phyloP scores from a whole-genome alignment of 257 asterid genomes.

The Marsdenia floribunda region DNA sequence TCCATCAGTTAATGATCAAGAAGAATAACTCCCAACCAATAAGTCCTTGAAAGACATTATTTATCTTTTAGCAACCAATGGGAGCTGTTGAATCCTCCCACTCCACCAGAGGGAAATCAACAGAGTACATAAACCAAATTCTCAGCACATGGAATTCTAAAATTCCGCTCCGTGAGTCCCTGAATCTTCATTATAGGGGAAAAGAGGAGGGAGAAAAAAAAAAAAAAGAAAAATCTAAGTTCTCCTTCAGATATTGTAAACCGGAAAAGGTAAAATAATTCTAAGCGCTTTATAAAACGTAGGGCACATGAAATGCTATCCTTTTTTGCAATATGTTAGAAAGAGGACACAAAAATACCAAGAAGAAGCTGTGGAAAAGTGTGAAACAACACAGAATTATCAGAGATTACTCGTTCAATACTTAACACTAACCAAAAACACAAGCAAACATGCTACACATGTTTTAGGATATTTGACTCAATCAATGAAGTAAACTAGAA shows the following conservation, averaged over 20 bases:
- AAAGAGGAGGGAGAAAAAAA: not conserved
- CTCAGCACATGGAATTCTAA: not conserved
- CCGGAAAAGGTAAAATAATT: not conserved
- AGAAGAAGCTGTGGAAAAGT: not conserved
- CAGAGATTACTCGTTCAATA: not conserved
- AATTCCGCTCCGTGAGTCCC: not conserved
- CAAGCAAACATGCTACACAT: not conserved
- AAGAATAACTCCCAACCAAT: slow-evolving; percentile 1
- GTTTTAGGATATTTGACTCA: not conserved
- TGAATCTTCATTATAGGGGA: not conserved
- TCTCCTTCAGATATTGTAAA: not conserved
- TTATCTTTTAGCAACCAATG: not conserved
- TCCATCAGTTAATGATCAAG: slow-evolving; percentile 49
- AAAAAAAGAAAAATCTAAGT: not conserved
- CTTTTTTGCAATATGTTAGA: not conserved
- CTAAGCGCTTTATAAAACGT: not conserved
- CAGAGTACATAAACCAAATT: not conserved
- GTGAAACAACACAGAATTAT: not conserved
- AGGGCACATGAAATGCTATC: not conserved
- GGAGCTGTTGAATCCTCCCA: not conserved
- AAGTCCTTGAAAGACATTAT: slow-evolving; percentile 4
- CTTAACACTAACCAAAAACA: not conserved
- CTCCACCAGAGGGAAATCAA: not conserved
- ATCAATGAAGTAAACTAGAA: not conserved
- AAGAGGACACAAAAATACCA: not conserved